Evolutionary conservation across 176 grass and related monocot species (phyloP), one percentile per base, ranked within the genome.

Genomic region (Chrysopogon serrulatus): DNA sequence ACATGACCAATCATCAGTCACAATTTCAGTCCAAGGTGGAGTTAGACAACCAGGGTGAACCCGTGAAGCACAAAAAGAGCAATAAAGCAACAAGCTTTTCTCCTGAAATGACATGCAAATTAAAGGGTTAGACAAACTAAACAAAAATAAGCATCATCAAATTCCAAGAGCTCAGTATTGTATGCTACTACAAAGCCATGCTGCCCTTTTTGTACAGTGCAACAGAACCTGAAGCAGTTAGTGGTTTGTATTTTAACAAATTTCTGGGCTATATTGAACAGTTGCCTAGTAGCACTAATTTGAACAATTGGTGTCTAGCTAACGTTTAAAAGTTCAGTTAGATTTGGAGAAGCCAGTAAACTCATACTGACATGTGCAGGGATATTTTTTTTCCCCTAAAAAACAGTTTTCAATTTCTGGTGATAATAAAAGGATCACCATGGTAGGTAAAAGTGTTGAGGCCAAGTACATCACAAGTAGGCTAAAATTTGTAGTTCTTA

Each of bases 1-100:
- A 90, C 96, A 98, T 83, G 89, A 90, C 93, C 96, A 98, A 91
- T 95, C 93, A 83, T 98, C 93, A 69, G 69, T 65, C 53, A 92
- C 40, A 41, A 81, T 39, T 70, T 86, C 96, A 73, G 85, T 98
- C 96, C 83, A 95, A 82, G 96, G 93, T 71, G 96, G 96, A 76
- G 93, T 82, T 71, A 95, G 59, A 78, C 93, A 98, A 71, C 86
- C 71, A 85, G 96, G 93, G 67, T 98, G 96, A 80, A 98, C 93
- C 64, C 74, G 74, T 82, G 76, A 79, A 73, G 84, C 76, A 83
- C 96, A 98, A 84, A 84, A 89, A 6, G 91, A 95, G 88, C 96
- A 98, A 53, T 48, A 78, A 83, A 98, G 91, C 83, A 98, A 85
- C 68, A 81, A 14, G 43, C 47, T 90, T 80, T 90, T 98, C 63